Evolutionary conservation across 257 asterid genomes (phyloP), one percentile per base, ranked within the genome.

Genomic region (Jaltomata sinuosa): DNA sequence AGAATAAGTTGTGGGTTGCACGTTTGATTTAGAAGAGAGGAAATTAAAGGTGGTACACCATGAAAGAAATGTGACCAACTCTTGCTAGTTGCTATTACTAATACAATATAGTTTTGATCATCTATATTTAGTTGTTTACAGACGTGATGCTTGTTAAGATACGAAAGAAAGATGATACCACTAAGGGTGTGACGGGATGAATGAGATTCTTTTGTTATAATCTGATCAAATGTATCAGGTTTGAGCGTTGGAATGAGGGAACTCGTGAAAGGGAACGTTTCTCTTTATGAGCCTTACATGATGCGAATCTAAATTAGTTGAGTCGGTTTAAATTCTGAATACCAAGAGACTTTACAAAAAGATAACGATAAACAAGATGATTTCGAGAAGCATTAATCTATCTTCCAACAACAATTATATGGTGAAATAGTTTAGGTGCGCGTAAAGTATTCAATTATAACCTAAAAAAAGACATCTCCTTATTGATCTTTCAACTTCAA

Each of bases 1-100:
- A 29, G 19, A 25, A 3, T 78, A 36, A 40, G 87, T 83, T 72
- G 89, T 91, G 92, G 92, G 47, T 83, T 83, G 85, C 97, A 92
- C 95, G 95, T 93, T 86, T 86, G 19, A 42, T 71, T 22, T 38
- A 14, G 32, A 42, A 81, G 22, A 81, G 22, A 22, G 8, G 47
- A 22, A 18, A 82, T 64, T 64, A 87, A 91, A 89, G 90, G 87
- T 65, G 71, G 84, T 31, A 89, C 87, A 89, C 86, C 65, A 90
- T 45, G 49, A 22, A 8, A 3, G 1, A 53, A 50, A 40, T 38
- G 54, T 22, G 34, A 25, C 65, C 86, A 55, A 72, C 68, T 53
- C 40, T 27, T 68, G 4, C 25, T 34, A 68, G 27, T 34, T 68
- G 25, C 34, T 5, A 18, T 31, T 68, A 19, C 16, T 68, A 68